Evolutionary conservation across 1,284 basidiomycete species (phyloP), one percentile per base, ranked within the genome.

Genomic region (Pisolithus thermaeus): DNA sequence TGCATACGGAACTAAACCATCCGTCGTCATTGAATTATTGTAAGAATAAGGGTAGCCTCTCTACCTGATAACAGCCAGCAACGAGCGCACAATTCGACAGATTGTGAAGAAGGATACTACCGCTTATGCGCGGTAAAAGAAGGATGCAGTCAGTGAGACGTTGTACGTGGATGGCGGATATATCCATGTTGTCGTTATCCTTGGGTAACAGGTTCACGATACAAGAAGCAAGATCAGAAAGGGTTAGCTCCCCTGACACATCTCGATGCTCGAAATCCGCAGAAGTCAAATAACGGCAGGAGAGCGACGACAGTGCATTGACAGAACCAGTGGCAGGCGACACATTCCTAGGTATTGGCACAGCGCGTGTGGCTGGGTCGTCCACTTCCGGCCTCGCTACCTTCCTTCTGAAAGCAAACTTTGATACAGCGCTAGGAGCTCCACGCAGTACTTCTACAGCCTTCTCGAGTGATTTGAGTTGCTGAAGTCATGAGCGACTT

Each of bases 1-100:
- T 92, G 90, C 78, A 92, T 89, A 20, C 90, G 82, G 62, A 90
- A 90, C 90, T 92, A 45, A 18, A 57, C 11, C 22, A 25, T 50
- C 49, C 37, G 46, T 38, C 57, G 44, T 32, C 20, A 35, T 51
- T n/a, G 0, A 16, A 37, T 37, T 23, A 46, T 16, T 9, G 23
- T 42, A 20, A 14, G 22, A 12, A 12, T 23, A 39, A 44, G 14
- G 47, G 39, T 43, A 42, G 22, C 32, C 25, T 46, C 45, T 70
- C 40, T 58, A 88, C 89, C 77, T 92, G 90, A 65, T 90, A 89
- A 59, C 84, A 87, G 3, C 80, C 81, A 4, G 87, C 69, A 16
- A 79, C 77, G n/a, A 92, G 66, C 7, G 81, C 67, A 56, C 84
- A 88, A 28, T 74, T 64, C 4, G 66, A 65, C 20, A 90, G 48